Evolutionary conservation across 2,329 filamentous ascomycete genomes (phyloP).

Genomic region (Pseudogymnoascus sp.): DNA sequence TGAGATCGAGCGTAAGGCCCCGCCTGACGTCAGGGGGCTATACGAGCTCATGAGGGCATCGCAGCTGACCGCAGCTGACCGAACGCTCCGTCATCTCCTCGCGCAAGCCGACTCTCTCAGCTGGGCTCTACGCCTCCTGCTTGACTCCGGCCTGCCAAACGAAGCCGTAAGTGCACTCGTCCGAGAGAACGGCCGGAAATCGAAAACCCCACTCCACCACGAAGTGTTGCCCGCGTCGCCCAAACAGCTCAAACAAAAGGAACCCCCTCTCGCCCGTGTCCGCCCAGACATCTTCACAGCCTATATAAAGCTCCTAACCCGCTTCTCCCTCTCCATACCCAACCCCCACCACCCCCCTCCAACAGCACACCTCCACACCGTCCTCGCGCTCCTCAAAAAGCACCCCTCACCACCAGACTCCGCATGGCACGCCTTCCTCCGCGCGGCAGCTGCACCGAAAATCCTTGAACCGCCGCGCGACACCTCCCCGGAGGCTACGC

Average conservation of each 20-base stretch:
- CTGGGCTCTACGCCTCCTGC: not conserved
- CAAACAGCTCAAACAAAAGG: not conserved
- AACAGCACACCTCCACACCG: not conserved
- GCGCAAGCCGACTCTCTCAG: not conserved
- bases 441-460: conserved; percentile 14
- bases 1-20: conserved; percentile 52
- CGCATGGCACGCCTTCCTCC: not conserved
- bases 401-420: not conserved
- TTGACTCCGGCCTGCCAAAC: not conserved
- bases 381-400: not conserved
- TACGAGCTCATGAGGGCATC: conserved; percentile 45
- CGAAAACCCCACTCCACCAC: conserved; percentile 13
- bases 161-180: not conserved
- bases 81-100: not conserved
- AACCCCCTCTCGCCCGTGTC: conserved; percentile 37
- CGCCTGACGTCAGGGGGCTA: conserved; percentile 50
- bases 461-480: not conserved
- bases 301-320: conserved; percentile 44
- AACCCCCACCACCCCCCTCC: not conserved
- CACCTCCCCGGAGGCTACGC: not conserved
- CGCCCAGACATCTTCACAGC: conserved; percentile 34
- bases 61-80: not conserved
- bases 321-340: conserved; percentile 24
- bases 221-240: conserved; percentile 18
- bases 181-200: not conserved